A percentile compares a stretch with the other conserved stretches of the same genome.
Evolutionary conservation across 495 filamentous ascomycete species (phyloP).

Genomic region (Physcia stellaris): DNA sequence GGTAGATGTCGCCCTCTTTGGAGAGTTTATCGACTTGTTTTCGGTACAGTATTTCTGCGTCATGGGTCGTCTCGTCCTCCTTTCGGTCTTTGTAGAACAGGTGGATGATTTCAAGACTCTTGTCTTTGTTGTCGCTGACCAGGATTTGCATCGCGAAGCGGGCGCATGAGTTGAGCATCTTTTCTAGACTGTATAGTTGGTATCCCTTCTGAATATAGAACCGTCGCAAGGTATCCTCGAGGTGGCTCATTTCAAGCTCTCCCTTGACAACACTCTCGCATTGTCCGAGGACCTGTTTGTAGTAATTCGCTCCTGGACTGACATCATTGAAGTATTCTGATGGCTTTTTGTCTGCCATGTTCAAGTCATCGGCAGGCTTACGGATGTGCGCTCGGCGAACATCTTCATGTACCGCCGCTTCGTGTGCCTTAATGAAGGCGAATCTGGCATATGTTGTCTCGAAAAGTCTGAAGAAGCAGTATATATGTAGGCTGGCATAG

Average conservation of each 20-base stretch:
- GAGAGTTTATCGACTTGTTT: conserved; percentile 76
- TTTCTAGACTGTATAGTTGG: conserved; percentile 78
- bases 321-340: conserved; percentile 69
- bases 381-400: conserved; percentile 50
- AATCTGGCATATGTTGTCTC: conserved; percentile 77
- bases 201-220: conserved; percentile 83
- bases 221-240: conserved; percentile 80
- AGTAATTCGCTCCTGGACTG: conserved; percentile 47
- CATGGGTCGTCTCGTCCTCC: conserved; percentile 67
- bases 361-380: conserved; percentile 71
- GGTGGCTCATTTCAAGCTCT: conserved; percentile 63
- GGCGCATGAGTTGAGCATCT: conserved; percentile 62
- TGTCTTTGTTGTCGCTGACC: conserved; percentile 73
- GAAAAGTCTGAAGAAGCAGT: conserved; percentile 86
- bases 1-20: conserved; percentile 82
- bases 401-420: conserved; percentile 54
- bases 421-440: conserved; percentile 63
- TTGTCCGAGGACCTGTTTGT: conserved; percentile 53
- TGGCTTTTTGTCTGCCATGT: conserved; percentile 61
- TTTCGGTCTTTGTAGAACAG: conserved; percentile 71
- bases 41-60: conserved; percentile 70
- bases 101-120: conserved; percentile 71
- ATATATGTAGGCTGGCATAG: conserved; percentile 80
- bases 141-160: conserved; percentile 64
- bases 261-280: conserved; percentile 54